Base-by-base conservation (phyloP, 2,329 filamentous ascomycete genomes). In the Penicillium expansum region DNA sequence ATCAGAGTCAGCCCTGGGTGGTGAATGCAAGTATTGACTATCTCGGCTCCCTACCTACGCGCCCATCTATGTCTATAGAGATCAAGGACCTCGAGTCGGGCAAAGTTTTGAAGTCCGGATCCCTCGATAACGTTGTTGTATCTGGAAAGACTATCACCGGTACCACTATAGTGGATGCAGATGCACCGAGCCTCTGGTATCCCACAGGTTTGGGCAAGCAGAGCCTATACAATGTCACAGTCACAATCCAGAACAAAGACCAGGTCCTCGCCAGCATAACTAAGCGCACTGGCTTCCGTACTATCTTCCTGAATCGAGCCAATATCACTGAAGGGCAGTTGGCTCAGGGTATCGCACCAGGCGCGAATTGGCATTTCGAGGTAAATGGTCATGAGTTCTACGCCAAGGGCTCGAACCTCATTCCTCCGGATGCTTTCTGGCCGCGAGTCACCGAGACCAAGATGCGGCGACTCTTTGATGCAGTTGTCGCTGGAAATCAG, bases 321-420 rank as follows among this genome's bases (percentile, higher is more conserved):
- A 79, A 79, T 4, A 80, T 86, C 24, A 82, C 82, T 0, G 75
- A 82, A 0, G 76, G 75, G 1, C 82, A 87, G 59, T 66, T 83
- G 0, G 74, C 77, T 1, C 73, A 77, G 56, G 83, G 85, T 1
- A 80, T 86, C 58, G 77, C 80, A n/a, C 78, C 79, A 0, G 82
- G 82, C 8, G 81, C 80, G 42, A 82, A 84, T 67, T 84, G 84
- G 83, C 83, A 87, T 65, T 87, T 88, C 60, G 83, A 87, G 66
- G 78, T 88, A 57, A 88, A 88, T 57, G 84, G 85, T 0, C 79
- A 83, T 48, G 80, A 83, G 13, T 85, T 88, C 62, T 88, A 86
- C 62, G 84, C 83, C 2, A 86, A 86, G 65, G 85, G 84, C 4
- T 84, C 82, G 18, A 86, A 87, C 61, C 81, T 87, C 60, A 84